Evolutionary conservation across 176 grass and related monocot genomes (phyloP), one percentile per base, ranked within the genome.

Genomic region (Ampelocalamus luodianensis): DNA sequence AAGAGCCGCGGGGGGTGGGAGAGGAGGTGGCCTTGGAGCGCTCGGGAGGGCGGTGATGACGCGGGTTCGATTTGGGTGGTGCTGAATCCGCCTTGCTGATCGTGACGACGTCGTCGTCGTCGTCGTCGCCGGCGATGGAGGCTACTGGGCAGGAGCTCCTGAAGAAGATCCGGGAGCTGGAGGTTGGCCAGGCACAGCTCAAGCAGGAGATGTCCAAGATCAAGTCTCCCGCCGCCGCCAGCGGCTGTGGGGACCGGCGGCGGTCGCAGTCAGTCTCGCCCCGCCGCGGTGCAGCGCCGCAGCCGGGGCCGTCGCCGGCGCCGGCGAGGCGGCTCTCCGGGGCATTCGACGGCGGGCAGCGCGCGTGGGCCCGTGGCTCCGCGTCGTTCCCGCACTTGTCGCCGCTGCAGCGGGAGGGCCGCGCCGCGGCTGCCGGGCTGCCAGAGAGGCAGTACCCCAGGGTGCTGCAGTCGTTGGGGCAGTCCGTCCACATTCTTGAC

Each of bases 201-300:
- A 99, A 96, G 91, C 91, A 91, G 64, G 88, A 94, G 90, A 94
- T 96, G 91, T 95, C 90, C 16, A 95, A 84, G 86, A 69, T 95
- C 26, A 69, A 80, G 26, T 82, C 81, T 34, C 68, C 74, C 6
- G 62, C 76, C 39, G 74, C 9, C 15, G 71, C 71, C 24, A 60
- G 23, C 48, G 68, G 85, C 56, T 65, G 0, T 37, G 59, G 44
- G 39, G 71, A 81, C 71, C 82, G 86, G 64, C 86, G 62, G 48
- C 81, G 95, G 40, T 95, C 96, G 66, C 96, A 90, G 46, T 98
- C 96, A 14, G 87, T 98, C 62, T 98, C 96, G 48, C 96, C 96
- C 9, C 75, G 42, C 24, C 85, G 90, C 16, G 82, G 81, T 22
- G 71, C 2, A 23, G 34, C 54, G 51, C 54, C 88, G 27, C 74